Evolutionary conservation across 2,329 filamentous ascomycete species (phyloP), one percentile per base, ranked within the genome.

Genomic region (Microcyclosporella mali): DNA sequence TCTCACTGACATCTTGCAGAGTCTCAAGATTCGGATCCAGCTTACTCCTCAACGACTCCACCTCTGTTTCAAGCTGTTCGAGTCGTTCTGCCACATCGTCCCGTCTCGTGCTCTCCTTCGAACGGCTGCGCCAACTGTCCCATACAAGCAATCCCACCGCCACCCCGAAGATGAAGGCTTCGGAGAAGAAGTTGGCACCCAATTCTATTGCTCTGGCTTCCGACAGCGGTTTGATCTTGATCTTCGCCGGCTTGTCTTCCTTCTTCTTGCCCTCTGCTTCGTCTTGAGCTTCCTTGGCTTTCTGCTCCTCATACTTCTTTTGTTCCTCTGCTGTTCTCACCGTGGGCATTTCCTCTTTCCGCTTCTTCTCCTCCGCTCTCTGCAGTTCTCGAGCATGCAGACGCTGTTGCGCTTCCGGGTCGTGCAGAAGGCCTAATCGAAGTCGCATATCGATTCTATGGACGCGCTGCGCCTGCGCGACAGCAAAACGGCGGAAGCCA

Each of bases 151-250:
- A 62, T 0, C 74, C 68, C 4, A 77, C 79, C 1, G 77, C 81
- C 10, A 84, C 81, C 3, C 72, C 54, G 53, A 84, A 84, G 30
- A 85, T 70, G 57, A 85, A 85, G 0, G 76, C 66, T 56, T 85
- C 81, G 25, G 78, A 78, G 37, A 82, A 81, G 56, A 85, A 84
- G 49, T 81, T 84, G 3, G 81, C 81, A 3, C 81, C 81, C 29
- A 76, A 74, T 57, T 85, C 81, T 41, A 85, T 84, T 0, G 81
- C 81, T 55, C 83, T 82, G 10, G 76, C 72, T 58, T 85, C 81
- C 2, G 77, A 78, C 9, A 85, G 66, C 6, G 81, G 81, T 33
- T 80, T 68, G 43, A 84, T 83, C 43, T 68, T 68, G 31, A 60
- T 60, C 60, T 57, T 68, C 52, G 31, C 57, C 47, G 33, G 16